Evolutionary conservation across 1,284 basidiomycete species (phyloP).

Genomic region (Ustilago xerochloae): DNA sequence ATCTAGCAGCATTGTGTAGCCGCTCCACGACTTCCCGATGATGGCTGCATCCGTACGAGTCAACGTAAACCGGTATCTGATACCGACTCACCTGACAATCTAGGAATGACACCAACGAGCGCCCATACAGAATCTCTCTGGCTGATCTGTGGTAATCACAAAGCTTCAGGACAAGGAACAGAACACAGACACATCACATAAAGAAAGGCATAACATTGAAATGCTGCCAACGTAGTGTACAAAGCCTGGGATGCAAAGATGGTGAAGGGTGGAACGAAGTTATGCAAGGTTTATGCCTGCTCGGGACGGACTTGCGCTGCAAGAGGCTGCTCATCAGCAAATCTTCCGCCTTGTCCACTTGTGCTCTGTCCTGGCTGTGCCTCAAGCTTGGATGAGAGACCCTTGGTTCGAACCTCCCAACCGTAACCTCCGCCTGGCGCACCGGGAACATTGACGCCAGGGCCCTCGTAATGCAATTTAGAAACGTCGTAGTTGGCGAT

Average conservation of each 20-base stretch:
- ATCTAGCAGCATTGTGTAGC: too few relatives aligned
- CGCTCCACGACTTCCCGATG: too few relatives aligned
- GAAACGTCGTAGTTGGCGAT: slow-evolving; percentile 66
- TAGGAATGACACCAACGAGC: too few relatives aligned
- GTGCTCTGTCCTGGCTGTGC: slow-evolving; percentile 50
- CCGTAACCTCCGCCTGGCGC: slow-evolving; percentile 65
- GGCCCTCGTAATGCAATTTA: slow-evolving; percentile 66
- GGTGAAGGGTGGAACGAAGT: not conserved
- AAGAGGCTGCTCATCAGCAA: slow-evolving; percentile 48
- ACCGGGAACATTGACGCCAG: slow-evolving; percentile 57
- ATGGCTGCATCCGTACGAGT: not conserved
- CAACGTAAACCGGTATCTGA: too few relatives aligned
- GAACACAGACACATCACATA: too few relatives aligned
- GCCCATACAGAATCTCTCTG: too few relatives aligned
- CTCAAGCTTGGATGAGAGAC: slow-evolving; percentile 58
- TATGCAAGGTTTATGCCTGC: slow-evolving; percentile 18
- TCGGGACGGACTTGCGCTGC: slow-evolving; percentile 43
- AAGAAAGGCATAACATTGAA: not conserved
- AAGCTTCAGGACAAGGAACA: too few relatives aligned
- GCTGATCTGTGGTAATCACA: too few relatives aligned
- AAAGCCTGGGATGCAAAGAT: slow-evolving; percentile 1
- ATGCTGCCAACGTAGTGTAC: slow-evolving; percentile 20
- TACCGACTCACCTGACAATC: too few relatives aligned
- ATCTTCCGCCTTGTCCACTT: slow-evolving; percentile 49
- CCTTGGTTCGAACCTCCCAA: slow-evolving; percentile 62